Conservation (phyloP, 257 asterid genomes). For the Plectranthus barbatus region DNA sequence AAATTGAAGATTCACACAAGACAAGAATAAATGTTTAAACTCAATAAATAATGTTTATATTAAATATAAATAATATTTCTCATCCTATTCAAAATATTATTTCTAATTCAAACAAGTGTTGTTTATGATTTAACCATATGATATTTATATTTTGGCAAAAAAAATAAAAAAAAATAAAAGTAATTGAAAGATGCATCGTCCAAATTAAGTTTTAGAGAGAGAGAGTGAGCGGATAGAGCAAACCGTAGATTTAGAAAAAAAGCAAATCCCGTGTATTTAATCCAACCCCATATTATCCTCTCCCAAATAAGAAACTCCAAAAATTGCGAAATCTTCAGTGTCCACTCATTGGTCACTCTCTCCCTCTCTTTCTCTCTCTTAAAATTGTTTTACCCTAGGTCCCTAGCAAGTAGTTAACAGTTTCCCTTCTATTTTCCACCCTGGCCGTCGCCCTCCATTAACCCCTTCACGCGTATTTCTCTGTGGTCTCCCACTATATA, state of each 20-base stretch:
- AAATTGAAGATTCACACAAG: too few species aligned
- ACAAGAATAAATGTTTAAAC: too few species aligned
- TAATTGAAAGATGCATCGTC: too few species aligned
- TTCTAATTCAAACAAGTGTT: too few species aligned
- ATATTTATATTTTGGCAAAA: too few species aligned
- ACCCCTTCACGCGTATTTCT: constrained; percentile 54
- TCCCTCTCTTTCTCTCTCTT: neutral
- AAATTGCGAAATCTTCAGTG: constrained; percentile 10
- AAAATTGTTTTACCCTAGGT: neutral
- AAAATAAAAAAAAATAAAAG: too few species aligned
- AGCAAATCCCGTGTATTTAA: constrained; percentile 8
- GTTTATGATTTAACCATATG: too few species aligned
- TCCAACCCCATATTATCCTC: neutral
- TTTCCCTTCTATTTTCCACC: constrained; percentile 4
- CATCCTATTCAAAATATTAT: too few species aligned
- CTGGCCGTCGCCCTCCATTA: constrained; percentile 27
- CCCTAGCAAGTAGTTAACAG: too few species aligned
- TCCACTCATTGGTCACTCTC: constrained; percentile 14
- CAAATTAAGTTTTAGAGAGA: too few species aligned
- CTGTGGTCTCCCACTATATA: constrained; percentile 47
- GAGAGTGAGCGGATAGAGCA: neutral
- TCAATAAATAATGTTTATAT: too few species aligned
- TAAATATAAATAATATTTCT: too few species aligned
- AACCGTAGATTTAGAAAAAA: constrained; percentile 4
- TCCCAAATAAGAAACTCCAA: neutral